Evolutionary conservation across 306 rosid species (phyloP).

Genomic region (Prunus armeniaca): DNA sequence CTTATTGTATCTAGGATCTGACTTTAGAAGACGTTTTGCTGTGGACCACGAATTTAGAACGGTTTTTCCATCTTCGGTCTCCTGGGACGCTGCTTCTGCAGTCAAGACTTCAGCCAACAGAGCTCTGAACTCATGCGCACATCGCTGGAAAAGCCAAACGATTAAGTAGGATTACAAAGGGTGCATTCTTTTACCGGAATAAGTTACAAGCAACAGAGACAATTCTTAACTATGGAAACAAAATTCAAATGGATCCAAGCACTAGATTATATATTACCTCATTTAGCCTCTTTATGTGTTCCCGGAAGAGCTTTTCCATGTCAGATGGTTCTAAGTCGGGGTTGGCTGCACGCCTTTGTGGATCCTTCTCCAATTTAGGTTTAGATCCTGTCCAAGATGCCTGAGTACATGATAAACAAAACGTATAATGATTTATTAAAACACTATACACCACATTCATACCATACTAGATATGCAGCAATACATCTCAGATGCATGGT

Average conservation of each 20-base stretch:
- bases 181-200: not conserved
- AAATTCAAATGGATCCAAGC: not conserved
- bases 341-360: conserved; percentile 84
- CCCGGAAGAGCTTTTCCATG: conserved; percentile 83
- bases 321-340: conserved; percentile 73
- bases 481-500: not conserved
- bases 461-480: not conserved
- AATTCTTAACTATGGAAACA: too few relatives aligned
- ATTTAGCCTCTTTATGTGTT: conserved; percentile 83
- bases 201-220: not conserved
- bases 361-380: conserved; percentile 78
- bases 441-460: conserved; percentile 1
- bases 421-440: not conserved
- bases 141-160: conserved; percentile 54
- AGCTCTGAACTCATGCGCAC: conserved; percentile 68
- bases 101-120: conserved; percentile 71
- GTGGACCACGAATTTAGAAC: conserved; percentile 89
- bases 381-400: conserved; percentile 93
- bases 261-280: conserved; percentile 50
- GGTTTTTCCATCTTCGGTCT: conserved; percentile 71
- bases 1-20: conserved; percentile 74
- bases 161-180: not conserved
- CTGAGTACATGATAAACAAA: conserved; percentile 36
- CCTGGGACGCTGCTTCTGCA: conserved; percentile 56
- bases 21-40: conserved; percentile 66